Conservation (phyloP, 177 flowering plant species). For the Vitis hybrid region DNA sequence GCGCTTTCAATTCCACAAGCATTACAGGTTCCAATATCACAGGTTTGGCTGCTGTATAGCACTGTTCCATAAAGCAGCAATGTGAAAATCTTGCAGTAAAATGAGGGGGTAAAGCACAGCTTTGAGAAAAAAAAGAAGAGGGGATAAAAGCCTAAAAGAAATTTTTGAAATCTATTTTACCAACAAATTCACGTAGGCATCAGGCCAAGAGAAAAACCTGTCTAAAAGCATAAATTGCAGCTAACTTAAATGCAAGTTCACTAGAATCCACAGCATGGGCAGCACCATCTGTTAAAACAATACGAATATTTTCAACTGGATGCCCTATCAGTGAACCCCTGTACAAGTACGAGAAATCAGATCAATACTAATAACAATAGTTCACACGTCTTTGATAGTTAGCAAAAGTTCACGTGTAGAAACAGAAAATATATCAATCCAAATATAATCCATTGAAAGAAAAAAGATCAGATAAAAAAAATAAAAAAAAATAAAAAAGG, state of each 20-base stretch:
- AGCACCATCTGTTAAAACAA: slow-evolving; percentile 90
- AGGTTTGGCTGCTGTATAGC: slow-evolving; percentile 83
- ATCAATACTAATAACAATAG: not conserved
- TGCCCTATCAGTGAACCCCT: slow-evolving; percentile 97
- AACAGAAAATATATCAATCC: not conserved
- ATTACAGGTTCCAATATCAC: slow-evolving; percentile 93
- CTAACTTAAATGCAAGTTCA: slow-evolving; percentile 96
- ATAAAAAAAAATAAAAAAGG: not conserved
- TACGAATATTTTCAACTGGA: slow-evolving; percentile 86
- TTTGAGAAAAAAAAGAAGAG: not conserved
- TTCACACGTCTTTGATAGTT: too few relatives aligned
- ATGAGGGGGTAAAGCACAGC: not conserved
- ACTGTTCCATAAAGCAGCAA: slow-evolving; percentile 47
- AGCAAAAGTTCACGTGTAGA: not conserved
- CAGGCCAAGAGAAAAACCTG: slow-evolving; percentile 51
- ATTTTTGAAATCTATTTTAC: not conserved
- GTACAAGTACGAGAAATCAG: slow-evolving; percentile 11
- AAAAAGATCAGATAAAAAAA: not conserved
- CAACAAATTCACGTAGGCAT: not conserved
- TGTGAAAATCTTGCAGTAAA: not conserved
- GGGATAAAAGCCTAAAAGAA: not conserved
- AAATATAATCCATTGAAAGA: not conserved
- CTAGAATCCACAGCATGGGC: slow-evolving; percentile 99
- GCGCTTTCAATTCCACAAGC: slow-evolving; percentile 92
- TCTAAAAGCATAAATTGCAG: slow-evolving; percentile 97